Conservation (phyloP, 495 filamentous ascomycete genomes). For the Bathelium albidoporum region DNA sequence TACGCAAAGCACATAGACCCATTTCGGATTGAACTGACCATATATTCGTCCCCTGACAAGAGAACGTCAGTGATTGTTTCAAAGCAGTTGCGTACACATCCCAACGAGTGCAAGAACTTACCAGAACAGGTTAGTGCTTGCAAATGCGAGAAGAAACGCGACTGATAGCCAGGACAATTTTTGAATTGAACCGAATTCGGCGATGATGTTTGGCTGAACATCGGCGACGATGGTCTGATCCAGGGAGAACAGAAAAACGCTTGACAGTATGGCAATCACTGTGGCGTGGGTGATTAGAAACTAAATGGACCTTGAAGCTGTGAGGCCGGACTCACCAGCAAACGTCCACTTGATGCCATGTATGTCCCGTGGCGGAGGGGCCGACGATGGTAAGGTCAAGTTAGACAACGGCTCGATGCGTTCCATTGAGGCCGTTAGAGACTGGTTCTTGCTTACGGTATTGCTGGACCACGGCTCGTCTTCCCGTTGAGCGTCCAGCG, state of each 20-base stretch:
- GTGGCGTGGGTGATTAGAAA: not conserved
- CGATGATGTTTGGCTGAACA: constrained; percentile 26
- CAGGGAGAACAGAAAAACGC: constrained; percentile 31
- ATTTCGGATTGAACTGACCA: constrained; percentile 20
- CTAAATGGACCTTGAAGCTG: not conserved
- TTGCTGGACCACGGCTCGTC: not conserved
- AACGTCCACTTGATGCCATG: not conserved
- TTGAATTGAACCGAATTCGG: constrained; percentile 22
- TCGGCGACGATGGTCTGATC: constrained; percentile 36
- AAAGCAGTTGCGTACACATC: not conserved
- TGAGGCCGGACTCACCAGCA: not conserved
- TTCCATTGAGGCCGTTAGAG: not conserved
- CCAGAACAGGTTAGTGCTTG: constrained; percentile 16
- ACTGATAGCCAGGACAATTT: constrained; percentile 20
- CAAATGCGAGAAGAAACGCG: constrained; percentile 17
- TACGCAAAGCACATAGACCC: constrained; percentile 17
- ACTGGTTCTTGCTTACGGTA: not conserved
- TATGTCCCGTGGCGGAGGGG: not conserved
- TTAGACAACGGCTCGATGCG: not conserved
- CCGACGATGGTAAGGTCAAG: not conserved
- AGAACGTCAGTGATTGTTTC: not conserved
- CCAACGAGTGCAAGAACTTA: constrained; percentile 11
- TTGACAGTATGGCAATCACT: not conserved
- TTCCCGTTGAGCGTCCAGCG: not conserved
- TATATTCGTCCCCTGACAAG: constrained; percentile 21